Evolutionary conservation across 2,329 filamentous ascomycete species (phyloP), one percentile per base, ranked within the genome.

Genomic region (Talaromyces pinophilus): DNA sequence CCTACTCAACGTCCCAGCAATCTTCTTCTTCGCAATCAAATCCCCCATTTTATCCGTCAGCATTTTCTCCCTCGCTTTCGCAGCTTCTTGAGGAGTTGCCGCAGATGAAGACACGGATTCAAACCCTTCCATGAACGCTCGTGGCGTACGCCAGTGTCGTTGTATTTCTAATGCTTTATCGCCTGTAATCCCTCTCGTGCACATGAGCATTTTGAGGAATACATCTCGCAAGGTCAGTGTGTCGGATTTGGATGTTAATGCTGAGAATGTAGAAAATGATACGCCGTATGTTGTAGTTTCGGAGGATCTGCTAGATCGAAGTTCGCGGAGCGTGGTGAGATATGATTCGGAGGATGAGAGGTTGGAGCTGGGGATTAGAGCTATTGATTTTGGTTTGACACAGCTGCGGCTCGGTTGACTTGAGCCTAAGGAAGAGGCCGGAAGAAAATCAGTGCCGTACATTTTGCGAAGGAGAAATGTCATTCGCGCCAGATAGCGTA

Each of bases 141-240:
- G 82, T 0, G 92, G 92, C 1, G 91, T 94, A 69, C 84, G 86
- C 90, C 91, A 95, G n/a, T 83, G 80, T 70, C 87, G 88, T 73
- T 94, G 91, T 13, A 95, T 92, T 77, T 92, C 91, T 5, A 93
- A 77, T 0, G 92, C 92, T 72, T 91, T 92, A 71, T 93, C 91
- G 2, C 89, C 90, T 0, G 90, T 91, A 13, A 95, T 82, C 1
- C 90, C 90, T 64, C 85, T 85, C 1, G 86, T 92, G 69, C 90
- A 92, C 91, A 95, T 93, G 59, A 95, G 83, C 91, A 95, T 94
- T 77, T 93, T 93, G 30, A 95, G 80, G 71, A 87, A 94, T 0
- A 93, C 77, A 71, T 95, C 92, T 64, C 90, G 83, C 10, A 94
- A 80, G 0, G 90, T 91, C 71, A 92, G 85, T 67, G 85, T 85